Conservation (phyloP, 306 rosid species). For the Prunus armeniaca region DNA sequence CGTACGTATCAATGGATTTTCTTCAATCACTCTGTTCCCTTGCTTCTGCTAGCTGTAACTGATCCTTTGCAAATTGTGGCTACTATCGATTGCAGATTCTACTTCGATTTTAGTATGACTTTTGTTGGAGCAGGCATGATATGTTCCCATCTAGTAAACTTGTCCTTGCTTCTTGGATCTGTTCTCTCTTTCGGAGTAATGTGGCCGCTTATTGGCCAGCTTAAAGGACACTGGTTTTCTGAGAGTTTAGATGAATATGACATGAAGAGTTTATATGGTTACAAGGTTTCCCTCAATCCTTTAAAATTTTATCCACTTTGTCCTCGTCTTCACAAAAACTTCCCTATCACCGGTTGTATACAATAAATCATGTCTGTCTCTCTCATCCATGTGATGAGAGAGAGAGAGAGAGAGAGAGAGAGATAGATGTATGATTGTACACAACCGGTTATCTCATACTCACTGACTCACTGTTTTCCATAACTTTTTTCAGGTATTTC, state of each 20-base stretch:
- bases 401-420: too few relatives aligned
- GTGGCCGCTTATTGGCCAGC: conserved; percentile 73
- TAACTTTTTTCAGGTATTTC: conserved; percentile 46
- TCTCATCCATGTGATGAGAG: background rate
- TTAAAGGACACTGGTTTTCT: conserved; percentile 76
- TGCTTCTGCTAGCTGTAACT: background rate
- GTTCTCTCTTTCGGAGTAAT: conserved; percentile 73
- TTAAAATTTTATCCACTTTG: background rate
- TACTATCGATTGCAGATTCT: conserved; percentile 55
- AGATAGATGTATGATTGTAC: too few relatives aligned
- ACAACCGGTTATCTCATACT: too few relatives aligned
- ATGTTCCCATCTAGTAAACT: conserved; percentile 79
- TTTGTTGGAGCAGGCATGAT: conserved; percentile 98
- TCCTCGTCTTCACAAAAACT: background rate
- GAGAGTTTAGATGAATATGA: conserved; percentile 59
- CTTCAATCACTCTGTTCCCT: background rate
- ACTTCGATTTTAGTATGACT: conserved; percentile 71
- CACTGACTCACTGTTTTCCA: background rate
- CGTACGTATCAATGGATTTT: conserved; percentile 32
- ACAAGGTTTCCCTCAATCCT: conserved; percentile 49
- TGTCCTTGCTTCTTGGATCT: conserved; percentile 88
- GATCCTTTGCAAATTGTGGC: background rate
- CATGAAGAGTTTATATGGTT: conserved; percentile 93
- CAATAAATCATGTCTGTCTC: background rate
- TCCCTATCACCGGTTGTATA: too few relatives aligned